A percentile compares a stretch with the other conserved stretches of the same genome.
phyloP scores from a whole-genome alignment of 2,329 filamentous ascomycete species.

The Emmonsiellopsis sp. region DNA sequence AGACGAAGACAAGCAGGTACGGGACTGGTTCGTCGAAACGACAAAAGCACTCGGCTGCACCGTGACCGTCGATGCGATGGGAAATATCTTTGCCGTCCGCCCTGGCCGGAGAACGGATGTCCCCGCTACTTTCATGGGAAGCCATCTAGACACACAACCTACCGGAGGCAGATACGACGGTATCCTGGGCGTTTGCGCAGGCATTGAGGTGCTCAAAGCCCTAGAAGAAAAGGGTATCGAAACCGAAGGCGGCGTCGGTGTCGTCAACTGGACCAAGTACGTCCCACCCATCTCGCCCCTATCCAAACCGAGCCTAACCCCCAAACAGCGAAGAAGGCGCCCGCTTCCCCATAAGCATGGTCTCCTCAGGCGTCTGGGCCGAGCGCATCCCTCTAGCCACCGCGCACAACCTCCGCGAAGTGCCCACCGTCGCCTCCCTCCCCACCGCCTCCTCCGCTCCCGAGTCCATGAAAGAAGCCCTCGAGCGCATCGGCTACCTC shows the following conservation, averaged over 20 bases:
- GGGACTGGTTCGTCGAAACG: slow-evolving; percentile 65
- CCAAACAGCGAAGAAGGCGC: slow-evolving; percentile 63
- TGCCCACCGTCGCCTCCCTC: slow-evolving; percentile 38
- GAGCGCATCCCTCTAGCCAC: slow-evolving; percentile 53
- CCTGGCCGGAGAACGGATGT: slow-evolving; percentile 49
- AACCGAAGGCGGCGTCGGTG: slow-evolving; percentile 61
- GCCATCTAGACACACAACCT: slow-evolving; percentile 42
- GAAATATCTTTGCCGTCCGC: slow-evolving; percentile 68
- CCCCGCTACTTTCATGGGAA: slow-evolving; percentile 42
- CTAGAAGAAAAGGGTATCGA: slow-evolving; percentile 58
- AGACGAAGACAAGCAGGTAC: slow-evolving; percentile 59
- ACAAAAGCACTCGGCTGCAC: slow-evolving; percentile 55
- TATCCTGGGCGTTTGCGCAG: slow-evolving; percentile 64
- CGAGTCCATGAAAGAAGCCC: slow-evolving; percentile 57
- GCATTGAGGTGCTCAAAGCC: slow-evolving; percentile 60
- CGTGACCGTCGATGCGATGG: slow-evolving; percentile 63
- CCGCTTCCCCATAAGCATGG: slow-evolving; percentile 66
- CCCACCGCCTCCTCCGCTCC: slow-evolving; percentile 41
- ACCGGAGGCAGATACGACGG: slow-evolving; percentile 41
- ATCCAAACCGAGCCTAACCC: slow-evolving; percentile 21
- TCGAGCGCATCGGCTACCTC: slow-evolving; percentile 63
- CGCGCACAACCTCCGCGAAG: slow-evolving; percentile 54
- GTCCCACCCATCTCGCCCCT: slow-evolving; percentile 12
- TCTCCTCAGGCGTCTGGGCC: slow-evolving; percentile 68
- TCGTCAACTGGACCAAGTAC: slow-evolving; percentile 70